Base-by-base conservation (phyloP, 2,329 filamentous ascomycete species). In the Geosmithia putterillii region DNA sequence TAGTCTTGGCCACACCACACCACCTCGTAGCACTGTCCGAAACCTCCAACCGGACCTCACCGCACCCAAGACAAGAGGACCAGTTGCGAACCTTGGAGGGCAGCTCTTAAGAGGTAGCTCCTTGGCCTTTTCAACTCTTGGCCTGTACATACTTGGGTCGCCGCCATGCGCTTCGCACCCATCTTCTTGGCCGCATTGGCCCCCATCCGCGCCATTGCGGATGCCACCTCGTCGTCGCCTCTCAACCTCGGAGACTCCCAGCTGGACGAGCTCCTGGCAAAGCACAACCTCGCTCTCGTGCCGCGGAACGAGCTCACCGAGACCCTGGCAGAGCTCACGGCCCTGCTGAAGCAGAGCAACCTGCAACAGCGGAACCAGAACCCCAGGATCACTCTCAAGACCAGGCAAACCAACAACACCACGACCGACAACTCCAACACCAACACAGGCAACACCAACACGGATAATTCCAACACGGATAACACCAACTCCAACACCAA, bases 221-320 rank as follows among this genome's bases (percentile, higher is more conserved):
- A 40, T 10, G 38, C 7, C 8, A 7, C 3, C 14, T 4, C 21
- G 19, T 19, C 38, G 15, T 9, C 25, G 17, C 19, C 22, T 15
- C 8, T 28, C 34, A 23, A 38, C 20, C 18, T 38, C 5, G 20
- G 17, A 15, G 63, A 65, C 42, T 44, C 62, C 12, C 56, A 65
- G 17, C 59, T 69, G 19, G 63, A 64, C 19, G 62, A 62, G 38
- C 50, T 64, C 38, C 52, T 69, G 36, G 60, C 60, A 38, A 68
- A 59, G 51, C 64, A 68, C 50, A 66, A 67, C 43, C 54, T 69
- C 25, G 66, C 61, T 22, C 51, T 69, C 41, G 65, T 68, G 7
- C 65, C 66, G 28, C 57, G 63, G n/a, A 65, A 62, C 39, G 64
- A 69, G 44, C 61, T 69, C 43, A 65, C 65, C n/a, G 65, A 68